Conservation (phyloP, 2,329 filamentous ascomycete species). For the Calonectria multiphialidica region DNA sequence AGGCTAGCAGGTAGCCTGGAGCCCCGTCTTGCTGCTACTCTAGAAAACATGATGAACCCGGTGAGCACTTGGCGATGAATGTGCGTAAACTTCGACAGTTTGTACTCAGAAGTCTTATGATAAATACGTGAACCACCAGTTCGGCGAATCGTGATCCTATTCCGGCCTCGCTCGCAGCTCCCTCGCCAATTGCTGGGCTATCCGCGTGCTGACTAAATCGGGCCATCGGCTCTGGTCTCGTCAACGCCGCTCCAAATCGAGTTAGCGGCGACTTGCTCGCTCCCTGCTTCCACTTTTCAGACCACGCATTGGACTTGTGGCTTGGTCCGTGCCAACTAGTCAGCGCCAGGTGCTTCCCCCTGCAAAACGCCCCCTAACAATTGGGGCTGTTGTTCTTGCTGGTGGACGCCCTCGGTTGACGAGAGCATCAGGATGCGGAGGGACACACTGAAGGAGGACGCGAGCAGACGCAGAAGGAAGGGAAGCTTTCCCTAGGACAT, state of each 20-base stretch:
- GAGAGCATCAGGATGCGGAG: not conserved
- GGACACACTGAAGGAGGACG: not conserved
- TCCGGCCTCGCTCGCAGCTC: slow-evolving; percentile 16
- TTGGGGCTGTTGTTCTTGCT: not conserved
- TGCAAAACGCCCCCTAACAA: not conserved
- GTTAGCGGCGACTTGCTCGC: not conserved
- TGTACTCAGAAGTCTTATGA: not conserved
- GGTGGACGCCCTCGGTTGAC: not conserved
- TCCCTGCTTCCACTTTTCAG: not conserved
- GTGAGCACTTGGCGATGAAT: no score
- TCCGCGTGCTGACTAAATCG: not conserved
- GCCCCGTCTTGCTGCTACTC: not conserved
- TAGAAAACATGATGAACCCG: not conserved
- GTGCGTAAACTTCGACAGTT: not conserved
- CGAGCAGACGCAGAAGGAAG: not conserved
- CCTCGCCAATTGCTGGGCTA: not conserved
- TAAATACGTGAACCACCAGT: slow-evolving; percentile 6
- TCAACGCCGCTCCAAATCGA: not conserved
- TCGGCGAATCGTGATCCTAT: not conserved
- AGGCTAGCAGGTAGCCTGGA: not conserved
- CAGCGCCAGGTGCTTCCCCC: not conserved
- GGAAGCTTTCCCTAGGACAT: no score
- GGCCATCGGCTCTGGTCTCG: not conserved
- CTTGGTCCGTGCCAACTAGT: not conserved
- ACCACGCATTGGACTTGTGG: not conserved